These are phyloP conservation scores for Skeletonema marinoi DNA, from an alignment of 108 stramenopile species.

Conservation along the genomic window DNA sequence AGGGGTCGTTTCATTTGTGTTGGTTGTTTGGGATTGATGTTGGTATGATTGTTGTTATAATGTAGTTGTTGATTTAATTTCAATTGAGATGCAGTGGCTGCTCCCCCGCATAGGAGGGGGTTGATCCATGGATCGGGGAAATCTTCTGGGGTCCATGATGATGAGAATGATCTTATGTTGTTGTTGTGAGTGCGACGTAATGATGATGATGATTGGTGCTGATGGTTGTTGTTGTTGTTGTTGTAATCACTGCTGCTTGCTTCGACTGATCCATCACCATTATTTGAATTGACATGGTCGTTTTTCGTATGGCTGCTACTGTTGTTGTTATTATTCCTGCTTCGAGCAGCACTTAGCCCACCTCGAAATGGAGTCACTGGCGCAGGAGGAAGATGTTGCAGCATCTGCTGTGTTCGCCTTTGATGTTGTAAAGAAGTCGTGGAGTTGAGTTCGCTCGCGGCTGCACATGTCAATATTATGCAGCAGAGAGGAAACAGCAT, in stretches of 20 bases:
- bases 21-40: neutral
- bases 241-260: neutral
- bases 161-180: neutral
- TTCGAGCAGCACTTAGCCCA: conserved; percentile 9
- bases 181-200: neutral
- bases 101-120: conserved; percentile 35
- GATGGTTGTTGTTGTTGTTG: neutral
- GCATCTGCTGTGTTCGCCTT: neutral
- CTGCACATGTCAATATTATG: neutral
- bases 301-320: neutral
- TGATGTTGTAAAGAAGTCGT: neutral
- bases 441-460: neutral
- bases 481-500: neutral
- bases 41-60: neutral
- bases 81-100: conserved; percentile 13
- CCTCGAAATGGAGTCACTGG: conserved; percentile 37
- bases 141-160: conserved; percentile 43
- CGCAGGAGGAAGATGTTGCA: conserved; percentile 13
- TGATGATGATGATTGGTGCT: neutral
- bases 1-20: neutral
- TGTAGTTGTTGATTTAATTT: neutral
- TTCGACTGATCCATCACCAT: neutral
- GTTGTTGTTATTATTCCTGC: neutral
- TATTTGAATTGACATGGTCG: neutral
- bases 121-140: conserved; percentile 53